These are phyloP conservation scores for Auricularia sp. DNA, from an alignment of 768 basidiomycete genomes.

Conservation along the genomic window DNA sequence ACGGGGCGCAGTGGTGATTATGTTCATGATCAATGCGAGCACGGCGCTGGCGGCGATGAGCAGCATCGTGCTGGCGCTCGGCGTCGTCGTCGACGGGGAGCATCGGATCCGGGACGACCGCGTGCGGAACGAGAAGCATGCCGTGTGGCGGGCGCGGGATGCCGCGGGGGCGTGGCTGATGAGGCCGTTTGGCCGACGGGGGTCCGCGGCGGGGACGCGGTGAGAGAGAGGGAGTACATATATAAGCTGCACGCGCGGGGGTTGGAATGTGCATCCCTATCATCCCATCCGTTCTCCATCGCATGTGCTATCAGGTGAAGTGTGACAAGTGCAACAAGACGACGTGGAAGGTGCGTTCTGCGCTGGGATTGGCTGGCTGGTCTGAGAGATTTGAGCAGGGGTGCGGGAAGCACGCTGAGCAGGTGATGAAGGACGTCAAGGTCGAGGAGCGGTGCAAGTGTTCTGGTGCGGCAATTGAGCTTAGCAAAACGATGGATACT, in stretches of 20 bases:
- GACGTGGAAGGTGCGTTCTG: slow-evolving; percentile 53
- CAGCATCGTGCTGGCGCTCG: slow-evolving; percentile 49
- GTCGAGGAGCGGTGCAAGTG: slow-evolving; percentile 41
- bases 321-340: slow-evolving; percentile 29
- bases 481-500: background rate
- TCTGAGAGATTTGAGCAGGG: slow-evolving; percentile 37
- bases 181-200: too few relatives aligned
- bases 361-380: slow-evolving; percentile 12
- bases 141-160: slow-evolving; percentile 21
- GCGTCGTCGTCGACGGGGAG: slow-evolving; percentile 55
- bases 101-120: slow-evolving; percentile 55
- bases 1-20: slow-evolving; percentile 54
- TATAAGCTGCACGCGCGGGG: too few relatives aligned
- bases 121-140: slow-evolving; percentile 32
- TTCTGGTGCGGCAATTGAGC: slow-evolving; percentile 15
- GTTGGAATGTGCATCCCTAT: too few relatives aligned
- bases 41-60: slow-evolving; percentile 62
- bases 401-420: slow-evolving; percentile 56
- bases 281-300: too few relatives aligned
- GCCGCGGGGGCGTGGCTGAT: background rate
- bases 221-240: too few relatives aligned
- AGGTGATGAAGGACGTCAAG: slow-evolving; percentile 41
- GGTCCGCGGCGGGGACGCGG: too few relatives aligned
- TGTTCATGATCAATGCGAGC: slow-evolving; percentile 83
- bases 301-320: too few relatives aligned